Evolutionary conservation across 495 filamentous ascomycete genomes (phyloP), one percentile per base, ranked within the genome.

Genomic region (Articulospora tetracladia): DNA sequence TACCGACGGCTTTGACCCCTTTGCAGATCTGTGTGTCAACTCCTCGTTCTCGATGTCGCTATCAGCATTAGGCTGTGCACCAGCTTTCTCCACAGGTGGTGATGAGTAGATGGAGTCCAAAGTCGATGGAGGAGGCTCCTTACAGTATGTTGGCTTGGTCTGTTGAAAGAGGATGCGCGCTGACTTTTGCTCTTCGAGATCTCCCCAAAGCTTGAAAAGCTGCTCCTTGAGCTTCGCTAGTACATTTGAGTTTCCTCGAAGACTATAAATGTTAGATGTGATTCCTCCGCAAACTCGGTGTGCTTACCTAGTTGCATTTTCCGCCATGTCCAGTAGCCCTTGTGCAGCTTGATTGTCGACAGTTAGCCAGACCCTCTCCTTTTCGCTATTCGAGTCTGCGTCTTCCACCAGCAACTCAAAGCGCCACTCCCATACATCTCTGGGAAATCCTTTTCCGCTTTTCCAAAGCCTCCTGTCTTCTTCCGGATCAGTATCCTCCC

Each of bases 131-230:
- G 60, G 63, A 7, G 47, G 7, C 6, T 36, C 48, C 25, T 52
- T 60, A 15, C 17, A 22, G 8, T 19, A 28, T 17, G 36, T 48
- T 44, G 20, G 17, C 30, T 15, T 36, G 22, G 39, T 28, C 8
- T 36, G n/a, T 44, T 7, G 3, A 17, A 44, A 3, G 8, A 11
- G 8, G 11, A 55, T 57, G 24, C 19, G 17, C 39, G 50, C 64
- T n/a, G 62, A 32, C 34, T 66, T 89, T 90, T 48, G 67, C 68
- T 96, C 91, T 69, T 91, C 86, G 7, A 97, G 80, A 59, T 95
- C 80, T 2, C 93, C 93, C 92, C 93, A 98, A 8, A 98, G 77
- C 28, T 82, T 74, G 70, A 86, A 93, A 17, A 97, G 79, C 66
- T 85, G 86, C 67, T 96, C 84, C 39, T 81, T 76, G 1, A 97